Base-by-base conservation (phyloP, 495 filamentous ascomycete species). In the Terfezia claveryi region DNA sequence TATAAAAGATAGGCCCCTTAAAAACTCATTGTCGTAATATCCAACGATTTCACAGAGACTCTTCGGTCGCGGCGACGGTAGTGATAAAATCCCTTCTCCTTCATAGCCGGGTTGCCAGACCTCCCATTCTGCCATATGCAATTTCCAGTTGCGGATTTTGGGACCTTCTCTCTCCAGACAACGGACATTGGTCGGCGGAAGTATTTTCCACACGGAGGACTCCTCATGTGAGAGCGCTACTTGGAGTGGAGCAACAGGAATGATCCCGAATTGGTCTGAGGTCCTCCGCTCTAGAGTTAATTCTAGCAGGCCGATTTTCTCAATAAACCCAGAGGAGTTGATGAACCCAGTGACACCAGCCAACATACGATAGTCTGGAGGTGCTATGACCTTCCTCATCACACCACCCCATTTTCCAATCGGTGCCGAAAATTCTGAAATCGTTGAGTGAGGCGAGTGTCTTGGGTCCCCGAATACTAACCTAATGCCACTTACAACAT, bases 221-320 rank as follows among this genome's bases (percentile, higher is more conserved):
- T 68, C 66, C 3, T 55, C 38, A 32, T 67, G 65, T 9, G 63
- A 58, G 12, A 67, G 56, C 12, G 56, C 56, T 17, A 67, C 58
- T 10, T 56, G 67, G 38, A 46, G 36, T n/a, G 63, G 63, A 38
- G 61, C 52, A 3, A 7, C 36, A 23, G 55, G 41, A 10, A 50
- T 20, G 17, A 17, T 49, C 8, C 61, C 64, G 36, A 63, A 37
- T 5, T 10, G 12, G 38, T 64, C 61, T n/a, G 37, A 46, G 20
- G 0, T 14, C 12, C 38, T 50, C 8, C 9, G 9, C 7, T 53
- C 32, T n/a, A 53, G 54, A 8, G 58, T 62, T 52, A 68, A 59
- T 38, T 68, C 66, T 14, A 68, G 38, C 17, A 68, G 57, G 27
- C 58, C 66, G 55, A 68, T 55, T 6, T 66, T 68, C 54, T 68